Percentiles rank a stretch among this genome's conserved stretches.
Evolutionary conservation across 768 basidiomycete genomes (phyloP).

Genomic region (Tephrocybe sp.): DNA sequence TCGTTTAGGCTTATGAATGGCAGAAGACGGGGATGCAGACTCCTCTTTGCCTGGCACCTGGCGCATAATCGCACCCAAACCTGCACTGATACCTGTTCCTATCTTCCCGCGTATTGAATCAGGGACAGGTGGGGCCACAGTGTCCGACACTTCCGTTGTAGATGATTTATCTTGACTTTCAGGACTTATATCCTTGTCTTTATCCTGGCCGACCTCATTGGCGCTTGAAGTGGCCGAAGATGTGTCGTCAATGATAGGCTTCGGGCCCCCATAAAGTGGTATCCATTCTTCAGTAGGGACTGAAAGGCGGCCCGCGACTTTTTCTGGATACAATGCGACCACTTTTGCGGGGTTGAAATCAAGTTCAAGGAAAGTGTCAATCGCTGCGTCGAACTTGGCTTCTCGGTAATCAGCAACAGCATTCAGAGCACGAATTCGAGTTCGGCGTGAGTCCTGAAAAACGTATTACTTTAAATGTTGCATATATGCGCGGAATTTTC

Average conservation of each 20-base stretch:
- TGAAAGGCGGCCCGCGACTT: constrained; percentile 74
- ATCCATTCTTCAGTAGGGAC: constrained; percentile 75
- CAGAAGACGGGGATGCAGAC: constrained; percentile 57
- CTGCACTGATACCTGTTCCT: constrained; percentile 35
- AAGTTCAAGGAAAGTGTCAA: constrained; percentile 84
- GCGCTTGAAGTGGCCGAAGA: constrained; percentile 22
- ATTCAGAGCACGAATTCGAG: constrained; percentile 65
- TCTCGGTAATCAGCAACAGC: constrained; percentile 76
- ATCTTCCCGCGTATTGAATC: constrained; percentile 48
- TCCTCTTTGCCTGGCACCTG: constrained; percentile 51
- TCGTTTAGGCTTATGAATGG: constrained; percentile 30
- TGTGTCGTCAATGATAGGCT: constrained; percentile 24
- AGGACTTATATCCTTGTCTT: constrained; percentile 15
- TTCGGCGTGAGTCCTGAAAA: constrained; percentile 49
- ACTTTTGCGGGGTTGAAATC: constrained; percentile 94
- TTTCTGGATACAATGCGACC: constrained; percentile 81
- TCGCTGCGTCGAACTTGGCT: constrained; percentile 70
- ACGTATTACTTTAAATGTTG: background rate
- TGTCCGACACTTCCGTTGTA: constrained; percentile 32
- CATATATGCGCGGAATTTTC: background rate
- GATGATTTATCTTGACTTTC: constrained; percentile 21
- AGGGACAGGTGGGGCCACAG: constrained; percentile 27
- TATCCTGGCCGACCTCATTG: constrained; percentile 18
- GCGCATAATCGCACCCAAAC: constrained; percentile 51
- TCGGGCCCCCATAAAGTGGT: constrained; percentile 77